These are phyloP conservation scores for Xylariaceae sp. DNA, from an alignment of 2,329 filamentous ascomycete genomes.

Conservation along the genomic window DNA sequence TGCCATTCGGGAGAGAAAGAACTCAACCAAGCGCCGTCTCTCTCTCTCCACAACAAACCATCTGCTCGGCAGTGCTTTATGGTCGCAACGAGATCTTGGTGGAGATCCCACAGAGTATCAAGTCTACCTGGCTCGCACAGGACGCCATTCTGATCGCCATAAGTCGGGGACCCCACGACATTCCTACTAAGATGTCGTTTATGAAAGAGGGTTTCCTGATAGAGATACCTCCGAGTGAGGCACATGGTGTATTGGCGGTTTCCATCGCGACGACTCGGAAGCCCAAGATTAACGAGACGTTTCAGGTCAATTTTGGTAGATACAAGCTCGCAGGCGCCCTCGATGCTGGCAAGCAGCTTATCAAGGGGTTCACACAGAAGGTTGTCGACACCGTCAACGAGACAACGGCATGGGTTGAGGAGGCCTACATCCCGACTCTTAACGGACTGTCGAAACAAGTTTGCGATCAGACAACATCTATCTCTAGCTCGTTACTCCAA, in stretches of 20 bases:
- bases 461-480: slow-evolving; percentile 33
- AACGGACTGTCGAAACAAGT: slow-evolving; percentile 38
- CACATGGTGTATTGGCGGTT: slow-evolving; percentile 60
- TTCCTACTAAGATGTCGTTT: slow-evolving; percentile 53
- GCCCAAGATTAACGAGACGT: slow-evolving; percentile 63
- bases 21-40: slow-evolving; percentile 29
- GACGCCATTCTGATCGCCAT: slow-evolving; percentile 61
- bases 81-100: slow-evolving; percentile 57
- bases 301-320: slow-evolving; percentile 62
- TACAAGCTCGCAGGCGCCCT: slow-evolving; percentile 48
- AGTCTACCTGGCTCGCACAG: slow-evolving; percentile 57
- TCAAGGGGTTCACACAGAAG: slow-evolving; percentile 44
- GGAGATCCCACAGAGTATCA: slow-evolving; percentile 53
- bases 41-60: slow-evolving; percentile 35
- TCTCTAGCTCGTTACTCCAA: slow-evolving; percentile 36
- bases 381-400: slow-evolving; percentile 46
- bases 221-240: slow-evolving; percentile 56
- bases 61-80: slow-evolving; percentile 51
- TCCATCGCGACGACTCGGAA: slow-evolving; percentile 60
- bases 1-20: slow-evolving; percentile 46
- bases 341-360: slow-evolving; percentile 46
- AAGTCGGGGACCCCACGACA: slow-evolving; percentile 48
- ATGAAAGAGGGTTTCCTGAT: slow-evolving; percentile 56
- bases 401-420: slow-evolving; percentile 39
- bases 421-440: slow-evolving; percentile 37